Evolutionary conservation across 768 basidiomycete species (phyloP), one percentile per base, ranked within the genome.

Genomic region (Xerocomellus amylosporus): DNA sequence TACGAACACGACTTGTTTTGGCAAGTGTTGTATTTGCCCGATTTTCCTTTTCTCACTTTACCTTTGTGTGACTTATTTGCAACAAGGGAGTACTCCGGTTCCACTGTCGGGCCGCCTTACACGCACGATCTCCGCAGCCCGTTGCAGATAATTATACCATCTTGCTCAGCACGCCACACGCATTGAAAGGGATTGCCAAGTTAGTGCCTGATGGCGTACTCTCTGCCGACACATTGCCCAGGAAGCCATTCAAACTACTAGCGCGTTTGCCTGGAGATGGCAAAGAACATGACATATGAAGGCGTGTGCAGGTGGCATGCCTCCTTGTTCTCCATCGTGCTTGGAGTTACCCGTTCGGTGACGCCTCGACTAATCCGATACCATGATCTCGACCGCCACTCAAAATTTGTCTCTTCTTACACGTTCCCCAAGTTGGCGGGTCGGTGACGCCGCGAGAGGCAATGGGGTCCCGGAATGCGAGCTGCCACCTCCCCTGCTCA

Each of bases 11-110:
- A n/a, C 41, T 15, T n/a, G 36, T 34, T 58, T 58, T 34, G 48
- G 58, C 17, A 50, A 28, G 46, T 33, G 51, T 59, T 53, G 54
- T 64, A 46, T 47, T 60, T 34, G 14, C 46, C 42, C 8, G 5
- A 36, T 42, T 41, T 57, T 58, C 55, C 49, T 52, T 47, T 57
- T 49, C 46, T 13, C 30, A 13, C 30, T 12, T 46, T 51, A 38
- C 48, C 48, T 38, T 62, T 51, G 53, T 58, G 10, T 8, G 42
- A 28, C 4, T 36, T 22, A 4, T 15, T 19, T 19, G 22, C 42
- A n/a, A 43, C n/a, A 13, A 24, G 20, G 36, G 22, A 15, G 24
- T 24, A 44, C 24, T 8, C 9, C 26, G 19, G 15, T 39, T 19
- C n/a, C 33, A 24, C 45, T 42, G 31, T 13, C n/a, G 10, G 8